Evolutionary conservation across 164 flowering plant genomes (phyloP), one percentile per base, ranked within the genome.

Genomic region (Euptelea pleiosperma): DNA sequence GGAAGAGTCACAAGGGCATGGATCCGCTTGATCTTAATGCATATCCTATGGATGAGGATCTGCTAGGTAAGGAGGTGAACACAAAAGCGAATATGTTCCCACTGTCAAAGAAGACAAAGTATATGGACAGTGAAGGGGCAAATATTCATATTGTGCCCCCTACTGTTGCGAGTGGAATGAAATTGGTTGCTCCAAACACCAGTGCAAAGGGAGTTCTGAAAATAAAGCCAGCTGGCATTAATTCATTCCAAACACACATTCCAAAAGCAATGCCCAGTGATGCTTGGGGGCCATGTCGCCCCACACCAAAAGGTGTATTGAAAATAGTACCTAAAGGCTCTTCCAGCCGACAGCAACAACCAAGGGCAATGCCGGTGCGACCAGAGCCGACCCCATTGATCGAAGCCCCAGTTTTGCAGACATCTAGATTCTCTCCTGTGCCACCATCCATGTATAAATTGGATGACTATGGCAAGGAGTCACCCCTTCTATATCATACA

Each of bases 291-390:
- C 37, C 34, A 34, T 47, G 60, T 49, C 56, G 59, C 26, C 37
- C 71, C 28, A 26, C 63, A 33, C 72, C 75, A 6, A 74, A 67
- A 50, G 78, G 78, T 25, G 62, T 74, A 29, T 39, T 74, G 60
- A 74, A 68, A 66, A 62, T 67, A 41, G 64, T 67, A 26, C 70
- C 74, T 18, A 70, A 60, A 61, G 64, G 54, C 35, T 53, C 71
- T 60, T 45, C 65, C 4, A 22, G 11, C 22, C 57, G 34, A 15
- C 60, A 31, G 42, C 52, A 52, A 36, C 64, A 57, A 28, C 26
- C 42, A 18, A 62, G 48, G 18, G 39, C 28, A 46, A 21, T 58
- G 44, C 41, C 50, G 24, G 21, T 29, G 16, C 34, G 18, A 22
- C 51, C 21, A 6, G 66, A 63, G 36, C 52, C 57, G 26, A 57